These are phyloP conservation scores for Sclerospora graminicola DNA, from an alignment of 352 stramenopile species.

Conservation along the genomic window DNA sequence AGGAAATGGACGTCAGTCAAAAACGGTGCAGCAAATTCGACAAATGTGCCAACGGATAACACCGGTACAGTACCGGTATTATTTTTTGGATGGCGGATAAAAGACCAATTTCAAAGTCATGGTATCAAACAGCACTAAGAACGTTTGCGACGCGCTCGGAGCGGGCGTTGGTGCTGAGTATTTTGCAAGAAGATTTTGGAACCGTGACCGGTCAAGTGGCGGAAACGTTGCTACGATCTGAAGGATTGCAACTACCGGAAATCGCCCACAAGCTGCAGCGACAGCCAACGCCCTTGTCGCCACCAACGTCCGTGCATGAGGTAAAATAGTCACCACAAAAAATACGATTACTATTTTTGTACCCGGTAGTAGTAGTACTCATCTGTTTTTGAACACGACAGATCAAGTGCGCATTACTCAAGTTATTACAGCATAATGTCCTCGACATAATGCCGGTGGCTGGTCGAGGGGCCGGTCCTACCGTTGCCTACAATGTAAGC, in stretches of 20 bases:
- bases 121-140: too few species aligned
- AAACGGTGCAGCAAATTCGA: not conserved
- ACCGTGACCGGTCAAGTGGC: slow-evolving; percentile 54
- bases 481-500: slow-evolving; percentile 40
- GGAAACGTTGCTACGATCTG: slow-evolving; percentile 45
- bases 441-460: slow-evolving; percentile 45
- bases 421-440: slow-evolving; percentile 83
- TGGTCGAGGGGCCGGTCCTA: slow-evolving; percentile 10
- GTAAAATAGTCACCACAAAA: too few species aligned
- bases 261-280: slow-evolving; percentile 52
- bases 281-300: not conserved
- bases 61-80: too few species aligned
- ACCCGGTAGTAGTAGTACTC: too few species aligned
- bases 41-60: slow-evolving; percentile 2
- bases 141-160: slow-evolving; percentile 64
- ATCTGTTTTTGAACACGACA: too few species aligned
- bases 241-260: slow-evolving; percentile 55
- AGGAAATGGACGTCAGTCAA: not conserved
- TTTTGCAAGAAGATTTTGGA: slow-evolving; percentile 78
- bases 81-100: too few species aligned
- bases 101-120: too few species aligned
- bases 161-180: slow-evolving; percentile 56
- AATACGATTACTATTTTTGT: too few species aligned
- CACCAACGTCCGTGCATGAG: slow-evolving; percentile 47
- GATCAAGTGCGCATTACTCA: slow-evolving; percentile 75